A percentile compares a stretch with the other conserved stretches of the same genome.
phyloP scores from a whole-genome alignment of 2,329 filamentous ascomycete species.

The Aspergillus aculeatinus region DNA sequence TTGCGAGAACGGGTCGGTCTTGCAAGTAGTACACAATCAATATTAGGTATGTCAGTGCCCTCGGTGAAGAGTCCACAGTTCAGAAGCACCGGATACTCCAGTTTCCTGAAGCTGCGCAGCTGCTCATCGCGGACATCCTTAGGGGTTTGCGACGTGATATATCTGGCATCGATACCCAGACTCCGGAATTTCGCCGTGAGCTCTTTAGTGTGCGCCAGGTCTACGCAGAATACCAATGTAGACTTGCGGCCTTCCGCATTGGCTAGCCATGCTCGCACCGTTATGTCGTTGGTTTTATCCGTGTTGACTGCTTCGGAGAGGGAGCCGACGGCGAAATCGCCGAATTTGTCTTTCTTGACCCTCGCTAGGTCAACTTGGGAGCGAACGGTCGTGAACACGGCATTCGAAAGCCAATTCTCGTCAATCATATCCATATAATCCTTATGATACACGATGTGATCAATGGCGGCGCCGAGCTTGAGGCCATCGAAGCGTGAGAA shows the following conservation, averaged over 20 bases:
- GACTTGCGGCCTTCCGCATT: constrained; percentile 74
- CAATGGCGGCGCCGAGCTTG: constrained; percentile 77
- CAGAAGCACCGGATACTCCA: constrained; percentile 80
- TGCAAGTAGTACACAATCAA: constrained; percentile 87
- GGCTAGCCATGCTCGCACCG: constrained; percentile 79
- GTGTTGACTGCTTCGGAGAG: constrained; percentile 84
- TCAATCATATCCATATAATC: constrained; percentile 78
- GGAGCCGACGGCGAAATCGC: constrained; percentile 78
- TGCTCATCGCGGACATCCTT: constrained; percentile 66
- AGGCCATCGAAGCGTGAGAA: constrained; percentile 80
- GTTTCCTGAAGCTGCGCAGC: constrained; percentile 71
- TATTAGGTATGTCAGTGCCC: constrained; percentile 95
- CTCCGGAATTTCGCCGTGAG: constrained; percentile 74
- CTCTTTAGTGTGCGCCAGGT: constrained; percentile 74
- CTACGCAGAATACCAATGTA: constrained; percentile 91
- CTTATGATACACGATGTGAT: constrained; percentile 95
- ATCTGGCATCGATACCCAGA: constrained; percentile 77
- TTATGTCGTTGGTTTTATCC: constrained; percentile 74
- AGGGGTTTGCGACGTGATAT: constrained; percentile 79
- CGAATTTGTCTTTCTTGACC: constrained; percentile 63
- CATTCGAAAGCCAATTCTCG: constrained; percentile 86
- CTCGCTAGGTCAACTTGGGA: constrained; percentile 75
- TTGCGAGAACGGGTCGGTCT: constrained; percentile 91
- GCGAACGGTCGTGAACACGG: constrained; percentile 90
- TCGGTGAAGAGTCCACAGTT: constrained; percentile 98